Evolutionary conservation across 139 green algal species (phyloP), one percentile per base, ranked within the genome.

Genomic region (Picocystis salinarum): DNA sequence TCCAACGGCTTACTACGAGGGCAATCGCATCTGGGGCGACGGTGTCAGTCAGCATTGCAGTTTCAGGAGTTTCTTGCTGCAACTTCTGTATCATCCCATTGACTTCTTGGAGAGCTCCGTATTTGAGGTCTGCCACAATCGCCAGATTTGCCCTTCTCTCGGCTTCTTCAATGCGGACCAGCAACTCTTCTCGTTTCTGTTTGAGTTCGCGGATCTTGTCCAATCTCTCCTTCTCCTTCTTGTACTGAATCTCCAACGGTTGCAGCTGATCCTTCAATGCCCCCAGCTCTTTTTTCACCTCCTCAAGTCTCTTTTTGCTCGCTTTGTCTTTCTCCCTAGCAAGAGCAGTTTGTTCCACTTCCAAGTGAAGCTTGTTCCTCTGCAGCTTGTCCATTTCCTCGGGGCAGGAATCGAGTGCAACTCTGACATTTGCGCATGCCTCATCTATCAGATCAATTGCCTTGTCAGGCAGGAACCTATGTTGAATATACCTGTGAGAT

Each of bases 391-490:
- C 82, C 17, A 93, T 85, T 34, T 66, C 57, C 55, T 93, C 75
- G 1, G 71, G 75, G 56, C 70, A 61, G 33, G 33, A 62, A 27
- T 85, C 75, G 33, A 85, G 62, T 59, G 77, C 58, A 39, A 86
- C 75, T 13, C 61, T 45, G 24, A 77, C 49, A 50, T 76, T 67
- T 30, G 56, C 56, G 4, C 37, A n/a, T 30, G 77, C 77, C 59
- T 89, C 77, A 34, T 89, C 77, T 41, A 89, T 55, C 23, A 89
- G 53, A 48, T 89, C 77, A 34, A 89, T 85, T 9, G 77, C 84
- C 67, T 92, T 91, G 70, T 94, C 81, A 0, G 77, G 79, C 51
- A 91, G 56, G 47, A 75, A 76, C 39, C 29, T 57, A n/a, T 57
- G 57, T 12, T 29, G 37, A 40, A 87, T 80, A 59, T 87, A 85